Evolutionary conservation across 1,139 yeast species (phyloP).

Genomic region (Debaryomycetaceae sp.): DNA sequence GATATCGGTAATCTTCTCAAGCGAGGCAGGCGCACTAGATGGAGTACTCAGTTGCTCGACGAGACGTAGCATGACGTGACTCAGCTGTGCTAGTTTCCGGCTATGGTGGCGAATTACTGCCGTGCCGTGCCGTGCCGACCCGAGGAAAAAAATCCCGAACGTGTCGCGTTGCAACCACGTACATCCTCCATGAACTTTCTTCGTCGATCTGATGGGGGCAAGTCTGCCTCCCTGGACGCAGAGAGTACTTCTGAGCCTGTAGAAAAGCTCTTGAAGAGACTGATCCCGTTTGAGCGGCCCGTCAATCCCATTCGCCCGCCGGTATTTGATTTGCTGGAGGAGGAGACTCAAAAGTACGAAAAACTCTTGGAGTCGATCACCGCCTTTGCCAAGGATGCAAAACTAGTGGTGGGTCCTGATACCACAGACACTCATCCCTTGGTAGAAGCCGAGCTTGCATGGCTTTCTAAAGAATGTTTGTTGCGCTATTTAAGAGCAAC

Average conservation of each 20-base stretch:
- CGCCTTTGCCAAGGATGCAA: constrained; percentile 16
- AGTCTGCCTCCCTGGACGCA: constrained; percentile 1
- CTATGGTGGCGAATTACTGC: background rate
- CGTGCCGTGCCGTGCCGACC: background rate
- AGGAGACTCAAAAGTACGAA: constrained; percentile 48
- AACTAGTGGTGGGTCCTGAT: constrained; percentile 14
- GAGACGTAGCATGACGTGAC: too few species aligned
- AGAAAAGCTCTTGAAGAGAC: constrained; percentile 26
- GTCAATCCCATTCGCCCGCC: constrained; percentile 25
- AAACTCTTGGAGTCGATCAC: constrained; percentile 51
- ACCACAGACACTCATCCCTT: constrained; percentile 24
- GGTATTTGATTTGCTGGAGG: constrained; percentile 20
- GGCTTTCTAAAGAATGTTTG: constrained; percentile 87
- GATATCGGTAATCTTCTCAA: background rate
- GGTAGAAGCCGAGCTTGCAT: constrained; percentile 59
- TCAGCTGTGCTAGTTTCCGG: too few species aligned
- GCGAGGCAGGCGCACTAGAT: constrained; percentile 1
- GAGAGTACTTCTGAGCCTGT: constrained; percentile 1
- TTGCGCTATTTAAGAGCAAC: constrained; percentile 83
- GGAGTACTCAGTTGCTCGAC: too few species aligned
- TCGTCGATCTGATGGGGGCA: too few species aligned
- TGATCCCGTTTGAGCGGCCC: constrained; percentile 32
- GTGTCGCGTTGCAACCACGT: too few species aligned
- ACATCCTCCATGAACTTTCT: too few species aligned
- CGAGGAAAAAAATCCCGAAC: background rate